Percentiles rank a stretch among this genome's conserved stretches.
phyloP scores from a whole-genome alignment of 2,329 filamentous ascomycete genomes.

The Aureobasidium sp. region DNA sequence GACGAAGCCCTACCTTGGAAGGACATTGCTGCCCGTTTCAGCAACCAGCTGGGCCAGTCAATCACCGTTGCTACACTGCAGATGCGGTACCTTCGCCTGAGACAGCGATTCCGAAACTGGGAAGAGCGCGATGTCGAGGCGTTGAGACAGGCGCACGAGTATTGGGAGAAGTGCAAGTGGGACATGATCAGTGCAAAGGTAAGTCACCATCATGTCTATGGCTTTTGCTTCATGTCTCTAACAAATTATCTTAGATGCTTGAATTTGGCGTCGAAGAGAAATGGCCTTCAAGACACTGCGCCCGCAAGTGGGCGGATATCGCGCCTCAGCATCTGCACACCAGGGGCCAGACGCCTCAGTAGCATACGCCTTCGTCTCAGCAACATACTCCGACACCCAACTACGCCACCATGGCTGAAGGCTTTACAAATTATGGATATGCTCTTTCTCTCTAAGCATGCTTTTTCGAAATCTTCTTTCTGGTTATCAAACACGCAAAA shows the following conservation, averaged over 20 bases:
- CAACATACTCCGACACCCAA: slow-evolving; percentile 1
- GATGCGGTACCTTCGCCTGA: slow-evolving; percentile 46
- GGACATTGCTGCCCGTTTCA: slow-evolving; percentile 44
- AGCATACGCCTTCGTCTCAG: slow-evolving; percentile 16
- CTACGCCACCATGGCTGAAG: background rate
- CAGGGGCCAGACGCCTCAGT: slow-evolving; percentile 12
- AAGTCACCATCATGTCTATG: slow-evolving; percentile 12
- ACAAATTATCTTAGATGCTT: slow-evolving; percentile 36
- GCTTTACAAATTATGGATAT: background rate
- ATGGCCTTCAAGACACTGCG: slow-evolving; percentile 43
- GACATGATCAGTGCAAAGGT: slow-evolving; percentile 47
- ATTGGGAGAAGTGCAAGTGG: slow-evolving; percentile 46
- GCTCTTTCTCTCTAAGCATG: background rate
- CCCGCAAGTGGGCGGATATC: slow-evolving; percentile 45
- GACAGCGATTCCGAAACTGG: slow-evolving; percentile 45
- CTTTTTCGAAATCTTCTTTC: background rate
- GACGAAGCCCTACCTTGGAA: slow-evolving; percentile 47
- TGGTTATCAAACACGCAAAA: background rate
- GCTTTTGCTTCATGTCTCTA: background rate
- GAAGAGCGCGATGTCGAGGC: slow-evolving; percentile 43
- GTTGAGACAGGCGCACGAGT: slow-evolving; percentile 42
- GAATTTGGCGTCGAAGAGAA: slow-evolving; percentile 43
- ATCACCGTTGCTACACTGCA: slow-evolving; percentile 44
- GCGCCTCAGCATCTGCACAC: slow-evolving; percentile 20
- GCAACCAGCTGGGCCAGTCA: slow-evolving; percentile 39